phyloP scores from a whole-genome alignment of 2,329 filamentous ascomycete genomes.

The Diplodia seriata region DNA sequence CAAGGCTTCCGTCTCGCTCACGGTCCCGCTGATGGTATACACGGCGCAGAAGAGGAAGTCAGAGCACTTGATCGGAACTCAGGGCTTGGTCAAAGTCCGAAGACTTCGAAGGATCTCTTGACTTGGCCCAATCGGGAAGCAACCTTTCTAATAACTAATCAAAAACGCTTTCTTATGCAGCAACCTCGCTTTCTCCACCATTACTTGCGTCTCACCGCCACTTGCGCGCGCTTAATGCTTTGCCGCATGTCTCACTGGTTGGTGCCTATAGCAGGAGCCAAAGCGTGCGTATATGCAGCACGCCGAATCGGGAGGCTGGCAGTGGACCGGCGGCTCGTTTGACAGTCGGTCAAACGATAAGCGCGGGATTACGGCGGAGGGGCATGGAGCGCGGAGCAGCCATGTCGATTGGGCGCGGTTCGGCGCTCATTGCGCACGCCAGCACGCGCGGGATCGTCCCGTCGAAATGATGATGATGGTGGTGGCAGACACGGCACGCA shows the following conservation, averaged over 20 bases:
- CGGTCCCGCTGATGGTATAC: not conserved
- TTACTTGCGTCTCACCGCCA: constrained; percentile 6
- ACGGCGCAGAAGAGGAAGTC: not conserved
- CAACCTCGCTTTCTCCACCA: not conserved
- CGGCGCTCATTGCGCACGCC: not conserved
- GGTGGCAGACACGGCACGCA: constrained; percentile 1
- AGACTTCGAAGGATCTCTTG: no score
- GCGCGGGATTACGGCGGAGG: not conserved
- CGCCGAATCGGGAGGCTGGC: not conserved
- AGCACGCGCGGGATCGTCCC: constrained; percentile 7
- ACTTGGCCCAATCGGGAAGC: not conserved
- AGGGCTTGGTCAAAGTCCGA: not conserved
- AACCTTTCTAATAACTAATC: not conserved
- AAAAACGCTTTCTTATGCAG: not conserved
- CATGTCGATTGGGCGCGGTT: not conserved
- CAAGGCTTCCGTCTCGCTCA: not conserved
- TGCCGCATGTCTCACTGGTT: not conserved
- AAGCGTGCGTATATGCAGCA: not conserved
- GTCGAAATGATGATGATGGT: not conserved
- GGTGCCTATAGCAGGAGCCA: no score
- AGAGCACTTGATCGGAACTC: not conserved
- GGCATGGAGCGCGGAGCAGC: no score
- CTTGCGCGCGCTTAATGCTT: not conserved
- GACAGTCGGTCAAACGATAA: not conserved
- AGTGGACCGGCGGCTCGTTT: not conserved